These are phyloP conservation scores for Neurospora sp. DNA, from an alignment of 495 filamentous ascomycete species.

Conservation along the genomic window DNA sequence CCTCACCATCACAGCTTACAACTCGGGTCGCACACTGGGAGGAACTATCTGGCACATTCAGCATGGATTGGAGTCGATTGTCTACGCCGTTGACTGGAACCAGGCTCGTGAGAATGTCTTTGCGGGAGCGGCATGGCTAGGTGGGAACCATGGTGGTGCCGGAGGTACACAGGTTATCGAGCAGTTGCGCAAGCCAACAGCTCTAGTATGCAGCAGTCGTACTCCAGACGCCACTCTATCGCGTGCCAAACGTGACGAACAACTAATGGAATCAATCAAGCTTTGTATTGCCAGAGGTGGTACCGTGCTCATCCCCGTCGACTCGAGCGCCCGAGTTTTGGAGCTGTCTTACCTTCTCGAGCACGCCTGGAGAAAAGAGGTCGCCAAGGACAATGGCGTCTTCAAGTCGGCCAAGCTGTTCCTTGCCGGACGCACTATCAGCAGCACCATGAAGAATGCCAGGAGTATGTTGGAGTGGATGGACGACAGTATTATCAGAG, in stretches of 20 bases:
- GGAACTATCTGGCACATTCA: slow-evolving; percentile 99
- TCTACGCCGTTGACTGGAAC: slow-evolving; percentile 98
- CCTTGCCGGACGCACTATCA: slow-evolving; percentile 69
- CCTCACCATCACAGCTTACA: slow-evolving; percentile 94
- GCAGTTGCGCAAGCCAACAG: slow-evolving; percentile 83
- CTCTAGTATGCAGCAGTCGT: slow-evolving; percentile 79
- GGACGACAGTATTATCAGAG: slow-evolving; percentile 83
- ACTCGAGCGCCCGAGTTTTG: slow-evolving; percentile 88
- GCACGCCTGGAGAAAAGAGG: slow-evolving; percentile 69
- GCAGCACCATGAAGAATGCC: slow-evolving; percentile 76
- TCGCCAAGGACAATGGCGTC: slow-evolving; percentile 46
- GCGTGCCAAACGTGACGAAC: slow-evolving; percentile 71
- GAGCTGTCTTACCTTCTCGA: slow-evolving; percentile 90
- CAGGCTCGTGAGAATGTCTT: slow-evolving; percentile 88
- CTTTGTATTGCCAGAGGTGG: slow-evolving; percentile 69
- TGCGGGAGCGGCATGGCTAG: slow-evolving; percentile 86
- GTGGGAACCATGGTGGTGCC: slow-evolving; percentile 54
- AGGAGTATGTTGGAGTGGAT: slow-evolving; percentile 99
- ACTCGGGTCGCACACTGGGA: slow-evolving; percentile 89
- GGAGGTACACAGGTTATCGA: slow-evolving; percentile 85
- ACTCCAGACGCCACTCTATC: slow-evolving; percentile 62
- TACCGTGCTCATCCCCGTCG: slow-evolving; percentile 89
- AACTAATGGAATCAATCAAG: slow-evolving; percentile 73
- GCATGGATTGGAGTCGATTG: slow-evolving; percentile 91
- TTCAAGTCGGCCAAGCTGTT: slow-evolving; percentile 66